Base-by-base conservation (phyloP, 805 yeast species). In the Zygosaccharomyces lentus region DNA sequence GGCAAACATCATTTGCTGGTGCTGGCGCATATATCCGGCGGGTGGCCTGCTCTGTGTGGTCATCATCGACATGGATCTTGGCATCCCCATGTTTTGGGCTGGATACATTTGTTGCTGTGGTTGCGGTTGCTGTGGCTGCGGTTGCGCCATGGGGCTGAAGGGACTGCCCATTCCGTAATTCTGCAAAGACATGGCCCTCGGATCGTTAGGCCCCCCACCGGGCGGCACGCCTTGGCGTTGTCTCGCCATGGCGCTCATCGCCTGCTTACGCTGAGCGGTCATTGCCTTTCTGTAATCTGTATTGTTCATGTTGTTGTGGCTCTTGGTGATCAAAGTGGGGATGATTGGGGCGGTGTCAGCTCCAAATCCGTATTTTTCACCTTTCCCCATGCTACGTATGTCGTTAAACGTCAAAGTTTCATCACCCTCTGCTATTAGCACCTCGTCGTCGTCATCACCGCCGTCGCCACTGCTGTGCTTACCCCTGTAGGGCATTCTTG, bases 321-420 rank as follows among this genome's bases (percentile, higher is more conserved):
- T 62, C 39, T 56, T 59, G 0, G 75, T 65, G 4, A 77, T 70
- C 3, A 85, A 45, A 0, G 88, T 84, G 6, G 95, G 95, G 32
- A 86, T 84, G 51, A 82, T 79, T 7, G 93, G 90, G 0, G 87
- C 74, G 0, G 90, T 74, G 51, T 82, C 87, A 41, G 72, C 68
- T 15, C 74, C 68, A 24, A 55, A 48, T 3, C 82, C 83, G 58
- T 82, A 83, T 26, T 61, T 61, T 27, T 65, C 67, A 35, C 87
- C 77, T 52, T 82, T 87, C 41, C 83, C 69, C 1, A 82, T 65
- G 40, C 81, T 82, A 19, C 80, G 68, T 8, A 86, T 68, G 56
- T 85, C 90, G 51, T 77, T 79, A 51, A 82, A 81, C 0, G 87
- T 76, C 51, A 83, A 66, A 21, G 64, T 62, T 15, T 68, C 65